Conservation (phyloP, 2,329 filamentous ascomycete genomes). For the Chrysoporthe cubensis region DNA sequence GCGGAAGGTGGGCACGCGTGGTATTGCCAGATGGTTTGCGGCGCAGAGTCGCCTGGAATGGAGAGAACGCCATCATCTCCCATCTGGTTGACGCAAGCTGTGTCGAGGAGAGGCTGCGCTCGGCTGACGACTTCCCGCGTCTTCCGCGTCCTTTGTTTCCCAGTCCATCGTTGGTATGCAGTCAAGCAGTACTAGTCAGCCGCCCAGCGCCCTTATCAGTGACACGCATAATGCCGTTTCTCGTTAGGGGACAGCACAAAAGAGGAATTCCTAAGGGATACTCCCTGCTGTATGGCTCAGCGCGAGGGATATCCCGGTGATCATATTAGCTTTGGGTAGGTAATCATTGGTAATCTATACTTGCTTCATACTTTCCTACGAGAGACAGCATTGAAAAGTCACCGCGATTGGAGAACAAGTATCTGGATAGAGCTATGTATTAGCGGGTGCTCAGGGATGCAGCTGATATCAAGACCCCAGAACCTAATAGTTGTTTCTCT, state of each 20-base stretch:
- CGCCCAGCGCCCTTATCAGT: no score
- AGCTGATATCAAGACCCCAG: no score
- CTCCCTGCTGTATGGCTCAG: no score
- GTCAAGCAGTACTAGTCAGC: neutral
- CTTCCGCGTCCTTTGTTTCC: slow-evolving; percentile 4
- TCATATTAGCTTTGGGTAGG: no score
- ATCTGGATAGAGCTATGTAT: neutral
- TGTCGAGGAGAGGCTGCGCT: neutral
- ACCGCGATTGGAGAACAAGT: neutral
- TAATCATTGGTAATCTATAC: neutral
- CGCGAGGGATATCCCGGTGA: no score
- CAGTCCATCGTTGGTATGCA: neutral
- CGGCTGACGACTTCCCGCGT: neutral
- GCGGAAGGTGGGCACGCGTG: neutral
- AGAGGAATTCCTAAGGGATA: no score
- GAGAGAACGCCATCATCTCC: neutral
- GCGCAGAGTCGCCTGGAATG: neutral
- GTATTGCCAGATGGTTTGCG: neutral
- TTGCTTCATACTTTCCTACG: neutral
- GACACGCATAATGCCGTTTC: no score
- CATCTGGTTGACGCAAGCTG: neutral
- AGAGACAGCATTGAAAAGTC: neutral
- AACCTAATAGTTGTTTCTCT: no score
- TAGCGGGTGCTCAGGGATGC: neutral
- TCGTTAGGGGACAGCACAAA: no score